These are phyloP conservation scores for Exsudoporus floridanus DNA, from an alignment of 1,284 basidiomycete genomes.

Conservation along the genomic window DNA sequence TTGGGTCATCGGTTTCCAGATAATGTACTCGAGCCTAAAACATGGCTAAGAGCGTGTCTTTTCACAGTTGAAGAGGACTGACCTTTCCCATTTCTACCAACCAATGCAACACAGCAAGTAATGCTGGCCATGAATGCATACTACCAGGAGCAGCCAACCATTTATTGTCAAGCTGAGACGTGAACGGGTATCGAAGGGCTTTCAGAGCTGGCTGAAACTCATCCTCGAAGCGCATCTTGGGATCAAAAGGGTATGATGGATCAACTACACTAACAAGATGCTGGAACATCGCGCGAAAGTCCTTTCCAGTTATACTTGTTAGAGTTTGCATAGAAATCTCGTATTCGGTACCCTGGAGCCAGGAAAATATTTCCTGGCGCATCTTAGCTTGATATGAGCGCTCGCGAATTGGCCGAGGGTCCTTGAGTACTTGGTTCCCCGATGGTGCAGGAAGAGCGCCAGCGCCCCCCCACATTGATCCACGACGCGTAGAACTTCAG, in stretches of 20 bases:
- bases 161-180: slow-evolving; percentile 72
- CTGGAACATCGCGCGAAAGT: slow-evolving; percentile 79
- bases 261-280: slow-evolving; percentile 75
- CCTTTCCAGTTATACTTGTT: slow-evolving; percentile 74
- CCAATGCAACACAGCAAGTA: slow-evolving; percentile 86
- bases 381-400: slow-evolving; percentile 68
- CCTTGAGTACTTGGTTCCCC: slow-evolving; percentile 55
- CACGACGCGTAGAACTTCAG: slow-evolving; percentile 59
- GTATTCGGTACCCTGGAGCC: slow-evolving; percentile 60
- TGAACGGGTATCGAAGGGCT: slow-evolving; percentile 74
- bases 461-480: slow-evolving; percentile 62
- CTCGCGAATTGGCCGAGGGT: slow-evolving; percentile 75
- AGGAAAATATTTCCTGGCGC: slow-evolving; percentile 71
- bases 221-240: slow-evolving; percentile 70
- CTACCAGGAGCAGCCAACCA: slow-evolving; percentile 83
- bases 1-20: slow-evolving; percentile 58
- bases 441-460: slow-evolving; percentile 46
- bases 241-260: slow-evolving; percentile 58
- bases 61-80: slow-evolving; percentile 19
- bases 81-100: slow-evolving; percentile 80
- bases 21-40: slow-evolving; percentile 49
- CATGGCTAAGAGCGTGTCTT: neutral
- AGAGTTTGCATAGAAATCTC: slow-evolving; percentile 68
- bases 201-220: slow-evolving; percentile 75
- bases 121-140: slow-evolving; percentile 79